Percentiles rank a stretch among this genome's conserved stretches.
These are phyloP conservation scores for Pneumocystis canis DNA, from an alignment of 1,139 yeast species.

Conservation along the genomic window DNA sequence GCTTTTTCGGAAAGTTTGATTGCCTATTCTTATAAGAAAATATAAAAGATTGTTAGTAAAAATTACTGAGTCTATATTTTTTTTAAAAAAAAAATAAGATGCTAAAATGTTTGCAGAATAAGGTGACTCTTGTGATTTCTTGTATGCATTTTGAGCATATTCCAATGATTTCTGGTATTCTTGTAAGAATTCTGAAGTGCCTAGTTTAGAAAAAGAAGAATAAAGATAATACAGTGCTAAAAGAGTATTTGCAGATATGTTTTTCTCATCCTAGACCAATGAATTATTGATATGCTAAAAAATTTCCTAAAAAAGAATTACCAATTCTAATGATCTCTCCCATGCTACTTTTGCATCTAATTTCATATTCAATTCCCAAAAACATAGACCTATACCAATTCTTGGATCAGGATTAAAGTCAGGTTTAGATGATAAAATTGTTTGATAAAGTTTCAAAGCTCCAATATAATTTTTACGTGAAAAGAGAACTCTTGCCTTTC, in stretches of 20 bases:
- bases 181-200: constrained; percentile 22
- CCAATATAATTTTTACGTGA: constrained; percentile 55
- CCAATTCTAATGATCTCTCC: constrained; percentile 58
- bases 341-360: constrained; percentile 68
- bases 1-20: constrained; percentile 43
- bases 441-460: constrained; percentile 73
- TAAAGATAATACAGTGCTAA: constrained; percentile 58
- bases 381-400: constrained; percentile 87
- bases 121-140: constrained; percentile 26
- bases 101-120: constrained; percentile 35
- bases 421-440: constrained; percentile 63
- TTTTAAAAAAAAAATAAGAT: constrained; percentile 45
- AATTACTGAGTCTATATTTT: constrained; percentile 39
- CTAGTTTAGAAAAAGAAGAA: constrained; percentile 33
- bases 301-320: background rate
- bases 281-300: background rate
- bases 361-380: constrained; percentile 72
- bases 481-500: constrained; percentile 70
- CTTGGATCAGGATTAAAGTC: constrained; percentile 75
- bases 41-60: background rate
- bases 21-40: background rate
- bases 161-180: constrained; percentile 25
- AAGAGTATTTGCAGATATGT: constrained; percentile 50
- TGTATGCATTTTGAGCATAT: constrained; percentile 28
- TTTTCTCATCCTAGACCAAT: constrained; percentile 31